These are phyloP conservation scores for Xerocomellus chrysenteron DNA, from an alignment of 768 basidiomycete species.

Conservation along the genomic window DNA sequence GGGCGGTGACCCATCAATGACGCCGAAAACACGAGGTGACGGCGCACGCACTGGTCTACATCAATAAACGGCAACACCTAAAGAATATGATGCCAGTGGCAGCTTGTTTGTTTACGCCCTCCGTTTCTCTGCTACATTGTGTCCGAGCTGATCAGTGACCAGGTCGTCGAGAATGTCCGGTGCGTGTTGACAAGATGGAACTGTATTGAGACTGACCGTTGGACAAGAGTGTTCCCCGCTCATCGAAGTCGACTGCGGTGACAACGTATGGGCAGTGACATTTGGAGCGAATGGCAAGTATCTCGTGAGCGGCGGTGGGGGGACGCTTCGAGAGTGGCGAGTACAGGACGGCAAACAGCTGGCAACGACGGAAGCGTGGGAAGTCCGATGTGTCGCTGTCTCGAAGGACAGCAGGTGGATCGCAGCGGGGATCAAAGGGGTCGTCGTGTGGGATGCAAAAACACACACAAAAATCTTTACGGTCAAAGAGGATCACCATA, in stretches of 20 bases:
- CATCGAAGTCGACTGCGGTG: not conserved
- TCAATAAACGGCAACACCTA: no score
- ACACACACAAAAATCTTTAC: not conserved
- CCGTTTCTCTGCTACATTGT: no score
- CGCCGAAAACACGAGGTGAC: no score
- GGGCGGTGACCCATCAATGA: no score
- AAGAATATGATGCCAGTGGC: no score
- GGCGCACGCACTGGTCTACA: no score
- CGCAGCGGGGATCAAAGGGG: not conserved
- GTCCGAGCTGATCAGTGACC: no score
- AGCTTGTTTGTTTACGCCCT: no score
- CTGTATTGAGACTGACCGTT: not conserved
- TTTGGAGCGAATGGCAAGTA: not conserved
- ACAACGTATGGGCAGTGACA: not conserved
- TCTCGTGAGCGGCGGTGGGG: not conserved
- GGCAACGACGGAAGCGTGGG: not conserved
- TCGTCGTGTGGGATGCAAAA: not conserved
- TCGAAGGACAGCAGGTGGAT: not conserved
- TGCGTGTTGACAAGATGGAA: not conserved
- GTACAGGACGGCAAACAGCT: not conserved
- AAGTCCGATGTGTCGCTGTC: not conserved
- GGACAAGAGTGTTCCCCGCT: not conserved
- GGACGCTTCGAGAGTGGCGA: not conserved
- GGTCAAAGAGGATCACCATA: not conserved
- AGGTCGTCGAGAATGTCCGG: not conserved